phyloP scores from a whole-genome alignment of 495 filamentous ascomycete species.

The Rhypophila decipiens region DNA sequence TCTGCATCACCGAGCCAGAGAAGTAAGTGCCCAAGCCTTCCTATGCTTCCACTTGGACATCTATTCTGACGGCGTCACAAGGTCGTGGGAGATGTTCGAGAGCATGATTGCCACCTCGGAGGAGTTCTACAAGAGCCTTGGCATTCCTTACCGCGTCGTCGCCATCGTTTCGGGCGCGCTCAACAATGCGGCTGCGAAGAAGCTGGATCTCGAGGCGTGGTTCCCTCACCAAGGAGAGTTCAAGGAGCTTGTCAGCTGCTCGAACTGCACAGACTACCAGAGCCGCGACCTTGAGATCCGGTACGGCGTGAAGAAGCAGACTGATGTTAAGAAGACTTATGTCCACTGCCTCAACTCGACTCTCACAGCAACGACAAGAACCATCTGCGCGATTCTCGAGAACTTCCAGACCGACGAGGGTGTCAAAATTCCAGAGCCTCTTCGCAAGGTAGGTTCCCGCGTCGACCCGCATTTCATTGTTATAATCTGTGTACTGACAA shows the following conservation, averaged over 20 bases:
- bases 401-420: constrained; percentile 92
- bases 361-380: constrained; percentile 85
- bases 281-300: constrained; percentile 75
- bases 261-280: constrained; percentile 96
- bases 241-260: constrained; percentile 94
- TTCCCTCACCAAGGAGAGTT: constrained; percentile 82
- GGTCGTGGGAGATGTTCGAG: constrained; percentile 91
- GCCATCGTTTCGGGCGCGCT: constrained; percentile 91
- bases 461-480: too few species aligned
- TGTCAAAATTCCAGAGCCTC: constrained; percentile 74
- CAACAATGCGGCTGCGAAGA: constrained; percentile 78
- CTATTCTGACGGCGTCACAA: too few species aligned
- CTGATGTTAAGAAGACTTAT: constrained; percentile 70
- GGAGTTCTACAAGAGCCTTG: constrained; percentile 88
- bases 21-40: too few species aligned
- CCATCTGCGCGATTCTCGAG: constrained; percentile 90
- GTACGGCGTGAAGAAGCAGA: constrained; percentile 39
- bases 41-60: too few species aligned
- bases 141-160: constrained; percentile 83
- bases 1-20: constrained; percentile 88
- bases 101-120: constrained; percentile 85
- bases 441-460: constrained; percentile 47
- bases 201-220: constrained; percentile 95
- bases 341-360: constrained; percentile 92
- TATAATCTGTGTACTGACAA: neutral